Percentiles rank a stretch among this genome's conserved stretches.
Conservation (phyloP, 2,329 filamentous ascomycete species). For the Botrytis byssoidea region DNA sequence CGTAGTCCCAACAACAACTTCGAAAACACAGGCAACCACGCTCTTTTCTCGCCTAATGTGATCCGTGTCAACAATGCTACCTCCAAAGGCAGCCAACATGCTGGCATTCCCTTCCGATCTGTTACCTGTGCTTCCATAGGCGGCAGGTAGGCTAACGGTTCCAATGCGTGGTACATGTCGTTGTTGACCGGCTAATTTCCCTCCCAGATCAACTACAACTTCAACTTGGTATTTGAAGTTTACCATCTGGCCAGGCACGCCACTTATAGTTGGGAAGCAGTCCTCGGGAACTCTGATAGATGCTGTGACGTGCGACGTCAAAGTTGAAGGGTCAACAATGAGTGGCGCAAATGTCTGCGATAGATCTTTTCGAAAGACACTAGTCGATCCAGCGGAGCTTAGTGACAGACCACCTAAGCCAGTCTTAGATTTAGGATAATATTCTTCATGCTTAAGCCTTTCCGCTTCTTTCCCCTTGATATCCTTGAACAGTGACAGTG, state of each 20-base stretch:
- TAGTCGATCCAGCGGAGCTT: slow-evolving; percentile 80
- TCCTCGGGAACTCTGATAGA: slow-evolving; percentile 86
- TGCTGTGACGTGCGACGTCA: slow-evolving; percentile 77
- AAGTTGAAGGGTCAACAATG: slow-evolving; percentile 77
- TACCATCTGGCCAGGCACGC: slow-evolving; percentile 89
- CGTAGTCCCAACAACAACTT: slow-evolving; percentile 80
- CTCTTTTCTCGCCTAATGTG: slow-evolving; percentile 84
- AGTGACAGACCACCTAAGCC: slow-evolving; percentile 84
- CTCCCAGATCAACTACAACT: slow-evolving; percentile 87
- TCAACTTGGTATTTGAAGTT: slow-evolving; percentile 93
- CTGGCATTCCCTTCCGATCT: slow-evolving; percentile 41
- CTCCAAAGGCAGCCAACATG: slow-evolving; percentile 54
- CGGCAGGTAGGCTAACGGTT: slow-evolving; percentile 32
- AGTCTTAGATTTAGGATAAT: slow-evolving; percentile 82
- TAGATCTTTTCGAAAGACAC: slow-evolving; percentile 93
- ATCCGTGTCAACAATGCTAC: slow-evolving; percentile 83
- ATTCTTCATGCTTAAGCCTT: slow-evolving; percentile 68
- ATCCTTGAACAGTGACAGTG: slow-evolving; percentile 49
- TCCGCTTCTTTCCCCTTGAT: slow-evolving; percentile 61
- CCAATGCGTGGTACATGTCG: slow-evolving; percentile 38
- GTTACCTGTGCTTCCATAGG: slow-evolving; percentile 26
- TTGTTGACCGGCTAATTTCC: slow-evolving; percentile 72
- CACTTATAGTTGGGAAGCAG: slow-evolving; percentile 85
- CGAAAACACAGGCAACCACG: slow-evolving; percentile 83
- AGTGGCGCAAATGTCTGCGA: slow-evolving; percentile 85